Evolutionary conservation across 768 basidiomycete genomes (phyloP), one percentile per base, ranked within the genome.

Genomic region (Kwoniella dendrophila): DNA sequence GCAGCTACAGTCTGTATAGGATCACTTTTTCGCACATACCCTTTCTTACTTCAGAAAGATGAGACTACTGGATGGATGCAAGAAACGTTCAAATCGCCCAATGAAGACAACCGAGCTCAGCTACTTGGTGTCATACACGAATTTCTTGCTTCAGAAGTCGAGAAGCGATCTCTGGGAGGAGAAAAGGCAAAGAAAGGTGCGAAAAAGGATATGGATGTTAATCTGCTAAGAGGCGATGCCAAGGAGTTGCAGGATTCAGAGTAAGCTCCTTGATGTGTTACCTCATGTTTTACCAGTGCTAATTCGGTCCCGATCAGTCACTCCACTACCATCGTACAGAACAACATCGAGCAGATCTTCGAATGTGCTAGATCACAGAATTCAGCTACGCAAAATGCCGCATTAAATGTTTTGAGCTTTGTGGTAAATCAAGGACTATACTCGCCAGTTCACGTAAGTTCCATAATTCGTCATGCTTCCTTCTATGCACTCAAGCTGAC

Each of bases 201-300:
- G 33, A 51, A 56, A 41, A 18, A 36, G 16, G 62, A 59, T n/a
- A 70, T 79, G 56, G 97, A 94, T 70, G 93, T 99, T 87, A 88
- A 89, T 0, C 92, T 96, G 71, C 82, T 99, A 8, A 89, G 98
- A 3, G 96, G 96, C 0, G 94, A 95, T 70, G 92, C 92, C 0
- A 89, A 92, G 71, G 92, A 89, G 0, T 95, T 98, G 76, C 92
- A 95, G 0, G 96, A 98, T 70, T 97, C 95, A 5, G 94, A 94
- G 96, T 97, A 79, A 70, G 86, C 64, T 30, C 20, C 11, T 18
- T 11, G 1, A 18, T 12, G 4, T 2, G 16, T 33, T 12, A 30
- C 20, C 26, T 3, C 36, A 12, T 40, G 16, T 20, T 24, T n/a
- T 4, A 27, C 29, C 24, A 49, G 36, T 4, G 18, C 51, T 54